A percentile compares a stretch with the other conserved stretches of the same genome.
phyloP scores from a whole-genome alignment of 139 green algal species.

The Chlorella sp. region DNA sequence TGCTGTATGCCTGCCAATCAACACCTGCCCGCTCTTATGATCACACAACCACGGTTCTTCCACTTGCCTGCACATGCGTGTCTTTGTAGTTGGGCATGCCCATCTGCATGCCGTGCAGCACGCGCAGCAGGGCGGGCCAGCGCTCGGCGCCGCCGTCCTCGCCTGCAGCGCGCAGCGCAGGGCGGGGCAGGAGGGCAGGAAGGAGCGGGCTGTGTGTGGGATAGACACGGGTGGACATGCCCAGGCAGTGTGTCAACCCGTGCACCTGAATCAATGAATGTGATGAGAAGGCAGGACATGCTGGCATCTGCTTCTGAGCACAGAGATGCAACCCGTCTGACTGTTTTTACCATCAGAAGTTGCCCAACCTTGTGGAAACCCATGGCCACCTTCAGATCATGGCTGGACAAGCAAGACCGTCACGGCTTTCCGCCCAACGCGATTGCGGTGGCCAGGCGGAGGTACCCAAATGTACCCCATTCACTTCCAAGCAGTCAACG shows the following conservation, averaged over 20 bases:
- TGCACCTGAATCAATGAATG: background rate
- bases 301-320: background rate
- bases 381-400: too few species aligned
- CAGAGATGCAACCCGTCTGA: too few species aligned
- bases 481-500: too few species aligned
- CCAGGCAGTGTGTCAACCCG: background rate
- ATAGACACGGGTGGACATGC: too few species aligned
- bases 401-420: background rate
- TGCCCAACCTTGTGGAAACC: too few species aligned
- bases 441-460: constrained; percentile 21
- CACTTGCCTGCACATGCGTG: constrained; percentile 1
- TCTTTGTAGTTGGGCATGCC: constrained; percentile 8
- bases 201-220: too few species aligned
- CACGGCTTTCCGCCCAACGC: background rate
- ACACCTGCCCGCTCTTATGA: too few species aligned
- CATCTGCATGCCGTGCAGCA: constrained; percentile 34
- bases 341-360: too few species aligned
- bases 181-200: background rate
- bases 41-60: background rate
- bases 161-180: background rate
- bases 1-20: background rate
- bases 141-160: constrained; percentile 4
- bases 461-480: constrained; percentile 7
- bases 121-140: constrained; percentile 22
- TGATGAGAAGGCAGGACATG: background rate